These are phyloP conservation scores for Syzygium malaccense DNA, from an alignment of 441 rosid genomes.

Conservation along the genomic window DNA sequence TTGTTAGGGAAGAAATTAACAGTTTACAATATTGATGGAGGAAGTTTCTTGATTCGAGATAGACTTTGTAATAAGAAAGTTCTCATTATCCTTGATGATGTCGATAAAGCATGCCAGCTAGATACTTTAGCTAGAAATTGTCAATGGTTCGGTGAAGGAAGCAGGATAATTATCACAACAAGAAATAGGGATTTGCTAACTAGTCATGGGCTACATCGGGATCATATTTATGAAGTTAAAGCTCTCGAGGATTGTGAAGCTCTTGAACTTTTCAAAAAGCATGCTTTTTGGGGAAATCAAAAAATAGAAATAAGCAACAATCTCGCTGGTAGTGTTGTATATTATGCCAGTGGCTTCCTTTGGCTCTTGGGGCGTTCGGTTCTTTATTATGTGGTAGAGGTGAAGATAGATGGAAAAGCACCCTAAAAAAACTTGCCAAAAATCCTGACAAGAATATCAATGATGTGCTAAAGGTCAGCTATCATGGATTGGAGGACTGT, in stretches of 20 bases:
- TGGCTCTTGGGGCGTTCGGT: not conserved
- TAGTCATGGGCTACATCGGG: rapidly evolving
- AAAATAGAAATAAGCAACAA: rapidly evolving
- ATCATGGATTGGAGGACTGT: not conserved
- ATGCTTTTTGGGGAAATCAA: not conserved
- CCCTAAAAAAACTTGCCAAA: rapidly evolving
- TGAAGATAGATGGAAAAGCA: not conserved
- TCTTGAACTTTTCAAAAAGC: not conserved
- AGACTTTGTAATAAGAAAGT: not conserved
- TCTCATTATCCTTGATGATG: not conserved
- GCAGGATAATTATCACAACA: not conserved
- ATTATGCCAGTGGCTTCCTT: not conserved
- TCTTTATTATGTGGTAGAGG: not conserved
- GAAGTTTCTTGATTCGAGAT: rapidly evolving
- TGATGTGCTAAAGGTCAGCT: not conserved
- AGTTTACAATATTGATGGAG: rapidly evolving
- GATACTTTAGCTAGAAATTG: rapidly evolving
- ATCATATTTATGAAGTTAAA: not conserved
- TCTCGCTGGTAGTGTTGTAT: rapidly evolving
- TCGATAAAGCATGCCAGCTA: not conserved
- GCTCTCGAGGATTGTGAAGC: not conserved
- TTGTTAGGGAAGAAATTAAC: rapidly evolving
- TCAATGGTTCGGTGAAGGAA: not conserved
- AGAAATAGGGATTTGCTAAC: not conserved
- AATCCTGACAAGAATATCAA: rapidly evolving